These are phyloP conservation scores for Geotrichum siamense DNA, from an alignment of 1,139 yeast genomes.

Conservation along the genomic window DNA sequence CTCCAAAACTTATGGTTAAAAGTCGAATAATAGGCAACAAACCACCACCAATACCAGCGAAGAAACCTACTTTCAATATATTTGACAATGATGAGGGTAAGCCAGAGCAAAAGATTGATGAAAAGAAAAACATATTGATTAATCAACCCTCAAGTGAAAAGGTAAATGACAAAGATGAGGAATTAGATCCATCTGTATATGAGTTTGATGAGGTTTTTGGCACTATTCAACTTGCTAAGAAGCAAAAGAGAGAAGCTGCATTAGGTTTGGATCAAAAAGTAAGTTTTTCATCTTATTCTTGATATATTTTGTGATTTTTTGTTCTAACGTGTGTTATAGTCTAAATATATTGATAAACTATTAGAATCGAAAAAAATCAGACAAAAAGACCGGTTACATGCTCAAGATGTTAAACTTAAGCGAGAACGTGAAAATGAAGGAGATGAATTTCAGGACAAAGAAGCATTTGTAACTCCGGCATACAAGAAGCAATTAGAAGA, in stretches of 20 bases:
- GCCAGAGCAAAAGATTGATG: conserved; percentile 11
- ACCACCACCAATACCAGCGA: conserved; percentile 11
- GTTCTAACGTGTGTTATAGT: conserved; percentile 20
- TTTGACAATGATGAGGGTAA: conserved; percentile 12
- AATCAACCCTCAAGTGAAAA: conserved; percentile 8
- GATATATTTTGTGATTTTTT: not conserved
- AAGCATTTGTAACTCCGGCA: conserved; percentile 40
- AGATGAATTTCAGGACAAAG: conserved; percentile 38
- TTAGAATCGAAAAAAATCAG: conserved; percentile 38
- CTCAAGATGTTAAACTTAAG: conserved; percentile 28
- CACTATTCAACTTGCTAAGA: conserved; percentile 32
- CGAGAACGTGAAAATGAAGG: conserved; percentile 32
- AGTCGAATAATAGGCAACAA: conserved; percentile 2
- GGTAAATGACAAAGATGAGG: conserved; percentile 13
- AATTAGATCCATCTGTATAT: conserved; percentile 25
- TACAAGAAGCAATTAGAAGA: conserved; percentile 38
- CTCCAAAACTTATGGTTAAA: conserved; percentile 17
- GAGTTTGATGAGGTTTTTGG: conserved; percentile 39
- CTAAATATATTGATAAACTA: conserved; percentile 38
- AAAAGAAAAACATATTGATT: conserved; percentile 21
- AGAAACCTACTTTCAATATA: conserved; percentile 9
- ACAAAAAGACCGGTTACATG: conserved; percentile 37
- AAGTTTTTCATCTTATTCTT: too few relatives aligned
- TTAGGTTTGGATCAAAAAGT: conserved; percentile 19
- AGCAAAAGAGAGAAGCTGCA: conserved; percentile 13